phyloP scores from a whole-genome alignment of 768 basidiomycete genomes.

The Kwoniella shandongensis region DNA sequence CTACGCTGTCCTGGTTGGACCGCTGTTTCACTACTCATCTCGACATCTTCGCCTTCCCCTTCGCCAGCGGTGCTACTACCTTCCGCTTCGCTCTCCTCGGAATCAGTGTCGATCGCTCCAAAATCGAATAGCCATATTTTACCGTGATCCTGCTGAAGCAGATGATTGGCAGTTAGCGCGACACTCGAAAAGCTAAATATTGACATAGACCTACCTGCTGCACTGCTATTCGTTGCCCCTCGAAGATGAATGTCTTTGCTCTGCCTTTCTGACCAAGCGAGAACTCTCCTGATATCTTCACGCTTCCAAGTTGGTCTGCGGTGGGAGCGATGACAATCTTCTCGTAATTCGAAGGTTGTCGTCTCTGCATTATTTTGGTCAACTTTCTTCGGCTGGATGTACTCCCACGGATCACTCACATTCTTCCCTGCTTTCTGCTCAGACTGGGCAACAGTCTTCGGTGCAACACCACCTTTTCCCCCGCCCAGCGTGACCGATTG shows the following conservation, averaged over 20 bases:
- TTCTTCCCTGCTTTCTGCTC: not conserved
- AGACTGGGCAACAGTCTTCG: not conserved
- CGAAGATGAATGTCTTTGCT: conserved; percentile 1
- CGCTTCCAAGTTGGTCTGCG: not conserved
- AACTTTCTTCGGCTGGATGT: too few relatives aligned
- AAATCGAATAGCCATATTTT: too few relatives aligned
- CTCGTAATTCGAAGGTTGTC: not conserved
- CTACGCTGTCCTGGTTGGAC: too few relatives aligned
- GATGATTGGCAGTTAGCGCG: too few relatives aligned
- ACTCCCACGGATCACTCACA: not conserved
- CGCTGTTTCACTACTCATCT: too few relatives aligned
- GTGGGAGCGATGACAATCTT: not conserved
- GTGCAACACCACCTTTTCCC: not conserved
- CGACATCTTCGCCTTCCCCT: too few relatives aligned
- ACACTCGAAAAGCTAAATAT: too few relatives aligned
- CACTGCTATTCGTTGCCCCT: conserved; percentile 3
- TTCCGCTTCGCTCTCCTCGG: too few relatives aligned
- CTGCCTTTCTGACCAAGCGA: not conserved
- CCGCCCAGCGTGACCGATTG: not conserved
- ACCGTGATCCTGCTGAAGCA: too few relatives aligned
- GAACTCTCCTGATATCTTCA: not conserved
- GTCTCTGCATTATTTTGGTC: not conserved
- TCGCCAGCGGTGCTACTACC: too few relatives aligned
- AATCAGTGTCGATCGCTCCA: too few relatives aligned
- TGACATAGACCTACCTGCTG: conserved; percentile 1